Base-by-base conservation (phyloP, 495 filamentous ascomycete genomes). In the Chaetomium cochliodes region DNA sequence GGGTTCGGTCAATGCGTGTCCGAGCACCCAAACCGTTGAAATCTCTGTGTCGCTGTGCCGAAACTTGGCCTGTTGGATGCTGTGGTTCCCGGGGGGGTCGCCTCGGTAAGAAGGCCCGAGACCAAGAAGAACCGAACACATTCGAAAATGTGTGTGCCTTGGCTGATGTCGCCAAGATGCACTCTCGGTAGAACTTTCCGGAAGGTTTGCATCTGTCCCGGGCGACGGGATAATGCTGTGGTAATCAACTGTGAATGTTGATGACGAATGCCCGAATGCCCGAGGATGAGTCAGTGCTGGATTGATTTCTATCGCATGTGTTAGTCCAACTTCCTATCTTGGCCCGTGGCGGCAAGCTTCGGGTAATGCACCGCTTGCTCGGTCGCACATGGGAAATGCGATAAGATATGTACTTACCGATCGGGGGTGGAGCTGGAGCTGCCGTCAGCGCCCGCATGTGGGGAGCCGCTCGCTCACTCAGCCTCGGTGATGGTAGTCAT, bases 401-500 rank as follows among this genome's bases (percentile, higher is more conserved):
- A 49, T 28, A 46, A 58, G 22, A 28, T 30, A 37, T 33, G 41
- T 57, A 58, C 55, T 47, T 60, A 58, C 60, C 41, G 52, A 49
- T 56, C 23, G n/a, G 41, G 50, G 39, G 22, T 37, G 39, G 25
- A 62, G 46, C 50, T 63, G 60, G n/a, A n/a, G n/a, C 51, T 1
- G 11, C 41, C 2, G 7, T 50, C 33, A 8, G 22, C 50, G 8
- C 23, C 46, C 49, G 23, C 49, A 52, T 52, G 49, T 46, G 52
- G 33, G 33, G 33, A 37, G 18, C 23, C 30, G 8, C 41, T 73
- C 69, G 8, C 41, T 73, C 69, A 74, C 58, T 72, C 74, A 23
- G 74, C 63, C 73, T 82, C 80, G 72, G 75, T 69, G 72, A 82
- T 82, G 73, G 79, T 78, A 57, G 79, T 76, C 73, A 82, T 80